Conservation (phyloP, 140 eudicot species). For the Stevia rebaudiana region DNA sequence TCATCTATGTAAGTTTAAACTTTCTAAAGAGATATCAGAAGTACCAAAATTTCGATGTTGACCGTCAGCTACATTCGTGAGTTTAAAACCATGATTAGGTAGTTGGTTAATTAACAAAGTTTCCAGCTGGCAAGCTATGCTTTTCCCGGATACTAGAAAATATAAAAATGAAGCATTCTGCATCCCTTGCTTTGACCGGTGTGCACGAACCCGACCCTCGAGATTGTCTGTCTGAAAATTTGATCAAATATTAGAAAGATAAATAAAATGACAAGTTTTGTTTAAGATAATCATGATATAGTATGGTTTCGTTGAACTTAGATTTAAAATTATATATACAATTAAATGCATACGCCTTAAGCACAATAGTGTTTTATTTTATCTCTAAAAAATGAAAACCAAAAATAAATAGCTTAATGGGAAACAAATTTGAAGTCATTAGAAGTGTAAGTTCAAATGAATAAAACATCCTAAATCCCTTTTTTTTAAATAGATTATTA, state of each 20-base stretch:
- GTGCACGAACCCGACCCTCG: constrained; percentile 68
- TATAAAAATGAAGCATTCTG: constrained; percentile 61
- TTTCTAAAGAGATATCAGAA: constrained; percentile 41
- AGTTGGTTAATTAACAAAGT: constrained; percentile 87
- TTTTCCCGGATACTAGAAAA: constrained; percentile 73
- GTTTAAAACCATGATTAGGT: constrained; percentile 64
- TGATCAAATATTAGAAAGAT: not conserved
- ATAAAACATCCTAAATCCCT: not conserved
- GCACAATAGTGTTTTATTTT: not conserved
- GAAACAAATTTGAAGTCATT: not conserved
- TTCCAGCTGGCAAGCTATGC: constrained; percentile 86
- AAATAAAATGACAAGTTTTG: constrained; percentile 3
- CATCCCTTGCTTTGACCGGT: constrained; percentile 72
- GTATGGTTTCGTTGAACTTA: not conserved
- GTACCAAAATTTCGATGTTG: constrained; percentile 92
- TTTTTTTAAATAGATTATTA: not conserved
- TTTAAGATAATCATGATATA: not conserved
- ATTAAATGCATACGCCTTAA: not conserved
- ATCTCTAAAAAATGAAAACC: not conserved
- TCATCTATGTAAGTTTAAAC: constrained; percentile 45
- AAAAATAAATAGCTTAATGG: not conserved
- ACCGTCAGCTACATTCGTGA: constrained; percentile 85
- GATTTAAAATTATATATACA: not conserved
- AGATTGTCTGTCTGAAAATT: constrained; percentile 79
- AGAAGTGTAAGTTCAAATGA: not conserved